phyloP scores from a whole-genome alignment of 2,329 filamentous ascomycete species.

The Periconia sp. region DNA sequence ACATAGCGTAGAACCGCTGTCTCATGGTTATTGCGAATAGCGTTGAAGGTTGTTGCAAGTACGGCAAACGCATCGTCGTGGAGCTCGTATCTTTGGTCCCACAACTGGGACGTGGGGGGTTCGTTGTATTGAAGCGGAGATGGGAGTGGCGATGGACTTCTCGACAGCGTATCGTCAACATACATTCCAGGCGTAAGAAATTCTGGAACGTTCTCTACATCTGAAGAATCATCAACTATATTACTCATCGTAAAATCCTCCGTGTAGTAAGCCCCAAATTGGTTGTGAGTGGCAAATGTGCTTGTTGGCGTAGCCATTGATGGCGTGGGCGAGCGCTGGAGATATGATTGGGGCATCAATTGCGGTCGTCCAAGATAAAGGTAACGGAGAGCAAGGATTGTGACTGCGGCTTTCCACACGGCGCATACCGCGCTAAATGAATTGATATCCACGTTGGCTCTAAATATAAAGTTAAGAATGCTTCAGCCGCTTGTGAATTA shows the following conservation, averaged over 20 bases:
- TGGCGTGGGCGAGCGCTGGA: constrained; percentile 13
- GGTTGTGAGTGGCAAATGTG: constrained; percentile 3
- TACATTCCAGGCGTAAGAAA: constrained; percentile 14
- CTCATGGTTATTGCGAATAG: constrained; percentile 13
- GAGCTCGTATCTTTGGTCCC: constrained; percentile 24
- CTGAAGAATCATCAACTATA: constrained; percentile 6
- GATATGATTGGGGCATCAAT: constrained; percentile 7
- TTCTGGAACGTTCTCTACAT: constrained; percentile 2
- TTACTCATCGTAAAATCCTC: constrained; percentile 5
- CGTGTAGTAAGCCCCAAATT: constrained; percentile 2
- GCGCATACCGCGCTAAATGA: constrained; percentile 10
- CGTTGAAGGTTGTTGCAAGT: constrained; percentile 11
- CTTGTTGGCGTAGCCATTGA: background rate
- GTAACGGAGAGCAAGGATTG: constrained; percentile 24
- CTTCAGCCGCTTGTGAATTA: background rate
- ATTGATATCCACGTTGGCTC: constrained; percentile 1
- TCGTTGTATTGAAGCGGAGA: constrained; percentile 12
- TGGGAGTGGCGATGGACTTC: constrained; percentile 23
- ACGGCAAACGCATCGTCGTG: constrained; percentile 24
- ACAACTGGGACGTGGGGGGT: constrained; percentile 14
- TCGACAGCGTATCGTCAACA: constrained; percentile 13
- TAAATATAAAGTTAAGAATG: background rate
- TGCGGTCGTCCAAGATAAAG: constrained; percentile 25
- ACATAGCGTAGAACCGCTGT: constrained; percentile 17
- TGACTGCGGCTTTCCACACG: constrained; percentile 24